A percentile compares a stretch with the other conserved stretches of the same genome.
These are phyloP conservation scores for Thinopyrum elongatum DNA, from an alignment of 176 grass and related monocot genomes.

Conservation along the genomic window DNA sequence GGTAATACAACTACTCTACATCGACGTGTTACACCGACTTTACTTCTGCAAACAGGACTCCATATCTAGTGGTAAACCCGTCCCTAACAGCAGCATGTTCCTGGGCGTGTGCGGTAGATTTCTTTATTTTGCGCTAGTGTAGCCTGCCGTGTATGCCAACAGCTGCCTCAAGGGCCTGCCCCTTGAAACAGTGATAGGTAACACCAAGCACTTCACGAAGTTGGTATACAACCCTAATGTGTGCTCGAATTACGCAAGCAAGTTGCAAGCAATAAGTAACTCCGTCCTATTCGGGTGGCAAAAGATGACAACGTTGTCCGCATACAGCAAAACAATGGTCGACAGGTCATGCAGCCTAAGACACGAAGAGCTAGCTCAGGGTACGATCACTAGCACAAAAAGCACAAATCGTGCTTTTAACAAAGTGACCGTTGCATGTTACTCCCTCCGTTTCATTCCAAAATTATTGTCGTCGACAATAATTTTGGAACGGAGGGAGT, in stretches of 20 bases:
- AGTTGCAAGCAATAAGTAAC: neutral
- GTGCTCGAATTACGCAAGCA: neutral
- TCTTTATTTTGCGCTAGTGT: too few species aligned
- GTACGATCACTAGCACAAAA: neutral
- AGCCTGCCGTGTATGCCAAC: too few species aligned
- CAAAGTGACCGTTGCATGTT: neutral
- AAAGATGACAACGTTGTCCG: neutral
- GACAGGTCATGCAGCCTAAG: neutral
- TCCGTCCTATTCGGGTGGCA: neutral
- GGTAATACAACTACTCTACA: neutral
- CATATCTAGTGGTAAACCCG: too few species aligned
- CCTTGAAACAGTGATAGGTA: neutral
- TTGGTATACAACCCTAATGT: neutral
- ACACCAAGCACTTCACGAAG: neutral
- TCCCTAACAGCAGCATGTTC: too few species aligned
- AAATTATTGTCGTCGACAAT: too few species aligned
- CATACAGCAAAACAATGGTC: neutral
- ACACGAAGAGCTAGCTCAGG: neutral
- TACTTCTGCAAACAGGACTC: neutral
- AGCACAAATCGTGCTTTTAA: neutral
- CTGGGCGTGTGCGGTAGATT: too few species aligned
- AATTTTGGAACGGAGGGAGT: too few species aligned
- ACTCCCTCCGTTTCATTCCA: too few species aligned
- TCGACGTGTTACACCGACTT: neutral
- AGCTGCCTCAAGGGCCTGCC: too few species aligned